Evolutionary conservation across 2,329 filamentous ascomycete genomes (phyloP).

Genomic region (Capronia coronata): DNA sequence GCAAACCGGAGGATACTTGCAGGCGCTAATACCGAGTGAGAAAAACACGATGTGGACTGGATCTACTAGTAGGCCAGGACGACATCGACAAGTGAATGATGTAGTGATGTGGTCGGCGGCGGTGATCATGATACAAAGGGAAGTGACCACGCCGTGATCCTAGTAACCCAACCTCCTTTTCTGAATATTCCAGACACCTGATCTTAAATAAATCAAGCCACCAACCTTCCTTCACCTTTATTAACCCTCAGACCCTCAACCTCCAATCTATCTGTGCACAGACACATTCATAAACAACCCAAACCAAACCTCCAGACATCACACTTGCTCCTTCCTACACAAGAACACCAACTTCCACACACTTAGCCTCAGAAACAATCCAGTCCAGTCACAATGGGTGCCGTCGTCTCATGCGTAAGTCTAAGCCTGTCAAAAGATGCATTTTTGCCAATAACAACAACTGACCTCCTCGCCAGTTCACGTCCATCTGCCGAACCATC

Average conservation of each 20-base stretch:
- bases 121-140: slow-evolving; percentile 4
- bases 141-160: neutral
- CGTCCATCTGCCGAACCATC: slow-evolving; percentile 56
- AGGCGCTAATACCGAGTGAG: slow-evolving; percentile 6
- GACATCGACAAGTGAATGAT: neutral
- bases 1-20: neutral
- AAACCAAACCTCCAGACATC: neutral
- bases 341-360: neutral
- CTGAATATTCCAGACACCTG: slow-evolving; percentile 14
- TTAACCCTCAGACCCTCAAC: no score
- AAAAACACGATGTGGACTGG: slow-evolving; percentile 1
- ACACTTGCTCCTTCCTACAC: slow-evolving; percentile 1
- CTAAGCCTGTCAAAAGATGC: neutral
- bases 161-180: no score
- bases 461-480: slow-evolving; percentile 42
- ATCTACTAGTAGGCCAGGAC: no score
- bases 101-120: slow-evolving; percentile 8
- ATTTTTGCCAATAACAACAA: slow-evolving; percentile 2
- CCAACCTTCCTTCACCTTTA: neutral
- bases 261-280: neutral
- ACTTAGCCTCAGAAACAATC: no score
- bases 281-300: neutral
- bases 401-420: slow-evolving; percentile 76
- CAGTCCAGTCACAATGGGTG: slow-evolving; percentile 61
- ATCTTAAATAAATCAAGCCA: neutral